Base-by-base conservation (phyloP, 2,329 filamentous ascomycete species). In the Microsporum audouinii region DNA sequence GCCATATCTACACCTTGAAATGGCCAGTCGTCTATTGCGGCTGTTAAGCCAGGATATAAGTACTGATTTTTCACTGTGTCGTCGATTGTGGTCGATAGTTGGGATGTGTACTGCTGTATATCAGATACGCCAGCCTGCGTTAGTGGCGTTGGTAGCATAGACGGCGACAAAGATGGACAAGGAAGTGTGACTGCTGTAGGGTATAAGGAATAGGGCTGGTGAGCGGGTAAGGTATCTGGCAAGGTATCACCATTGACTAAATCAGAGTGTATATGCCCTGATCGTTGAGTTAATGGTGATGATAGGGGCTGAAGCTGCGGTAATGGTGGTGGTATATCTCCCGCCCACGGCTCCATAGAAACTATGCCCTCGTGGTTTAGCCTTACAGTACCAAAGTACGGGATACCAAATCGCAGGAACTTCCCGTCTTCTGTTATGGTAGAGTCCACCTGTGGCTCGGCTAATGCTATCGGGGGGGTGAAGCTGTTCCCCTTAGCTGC, bases 351-450 rank as follows among this genome's bases (percentile, higher is more conserved):
- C 29, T 23, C 43, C 39, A 36, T 31, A 49, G 31, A 17, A 10
- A 43, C 43, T 65, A 65, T 12, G 66, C 17, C 55, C 29, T 36
- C 55, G 55, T 29, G 55, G 10, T 23, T 66, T 33, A 79, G 74
- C 33, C 68, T 70, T 14, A 80, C 69, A 1, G 68, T 71, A 0
- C 77, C 76, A 27, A 78, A 70, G 45, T 76, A 75, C 0, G 78
- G 78, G 17, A 80, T 73, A 10, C 72, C 67, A 10, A 81, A 73
- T 17, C 65, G 64, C 2, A 79, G 61, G 3, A 68, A 62, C 0
- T 65, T 62, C 1, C 53, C 59, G 8, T 29, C 60, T 12, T 67
- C 64, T 4, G 60, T 60, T 5, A 63, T n/a, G 39, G 39, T 10
- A 4, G 39, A 41, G 39, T n/a, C 39, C 12, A 41, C 39, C 14